Percentiles rank a stretch among this genome's conserved stretches.
Evolutionary conservation across 257 asterid genomes (phyloP).

Genomic region (Cruciata laevipes): DNA sequence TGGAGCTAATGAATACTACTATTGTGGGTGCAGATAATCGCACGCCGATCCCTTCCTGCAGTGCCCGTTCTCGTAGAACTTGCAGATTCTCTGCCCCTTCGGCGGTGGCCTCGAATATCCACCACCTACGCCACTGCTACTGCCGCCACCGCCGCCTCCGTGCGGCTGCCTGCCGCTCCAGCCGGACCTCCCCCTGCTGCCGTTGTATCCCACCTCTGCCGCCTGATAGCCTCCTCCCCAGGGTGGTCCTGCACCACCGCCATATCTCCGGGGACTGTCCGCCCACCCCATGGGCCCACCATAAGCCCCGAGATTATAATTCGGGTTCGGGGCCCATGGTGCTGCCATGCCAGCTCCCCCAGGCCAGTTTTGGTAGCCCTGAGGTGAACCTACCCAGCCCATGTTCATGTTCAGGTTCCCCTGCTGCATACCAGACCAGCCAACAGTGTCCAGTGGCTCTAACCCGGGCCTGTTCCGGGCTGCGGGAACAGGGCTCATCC

Average conservation of each 20-base stretch:
- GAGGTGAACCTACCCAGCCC: conserved; percentile 59
- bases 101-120: conserved; percentile 64
- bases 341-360: conserved; percentile 43
- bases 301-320: conserved; percentile 36
- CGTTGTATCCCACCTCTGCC: conserved; percentile 41
- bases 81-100: conserved; percentile 78
- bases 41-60: conserved; percentile 94
- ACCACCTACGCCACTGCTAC: conserved; percentile 29
- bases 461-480: conserved; percentile 25
- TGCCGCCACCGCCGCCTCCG: conserved; percentile 27
- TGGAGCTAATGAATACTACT: conserved; percentile 3
- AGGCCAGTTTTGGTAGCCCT: conserved; percentile 46
- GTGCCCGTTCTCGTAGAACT: conserved; percentile 78
- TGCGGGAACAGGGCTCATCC: conserved; percentile 27
- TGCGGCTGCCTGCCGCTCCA: conserved; percentile 58
- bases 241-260: conserved; percentile 61
- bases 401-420: conserved; percentile 61
- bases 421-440: conserved; percentile 59
- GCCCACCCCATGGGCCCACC: conserved; percentile 47
- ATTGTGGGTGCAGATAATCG: conserved; percentile 77
- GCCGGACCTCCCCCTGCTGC: conserved; percentile 53
- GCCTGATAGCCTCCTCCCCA: conserved; percentile 66
- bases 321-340: conserved; percentile 57
- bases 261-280: conserved; percentile 60
- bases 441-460: conserved; percentile 35